phyloP scores from a whole-genome alignment of 768 basidiomycete species.

The Chalciporus chontae region DNA sequence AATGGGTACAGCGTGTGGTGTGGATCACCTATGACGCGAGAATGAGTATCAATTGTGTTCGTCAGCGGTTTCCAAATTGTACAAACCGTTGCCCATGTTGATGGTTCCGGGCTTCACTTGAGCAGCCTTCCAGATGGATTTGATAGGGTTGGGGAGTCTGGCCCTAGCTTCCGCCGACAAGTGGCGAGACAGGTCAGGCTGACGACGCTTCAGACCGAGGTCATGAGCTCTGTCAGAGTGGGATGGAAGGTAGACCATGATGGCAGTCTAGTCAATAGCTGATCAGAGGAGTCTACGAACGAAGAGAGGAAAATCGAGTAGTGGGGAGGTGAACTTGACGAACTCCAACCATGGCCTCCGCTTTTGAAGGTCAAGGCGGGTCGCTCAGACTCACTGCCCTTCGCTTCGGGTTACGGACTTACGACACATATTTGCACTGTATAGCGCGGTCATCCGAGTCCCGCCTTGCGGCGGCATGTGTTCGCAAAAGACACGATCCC shows the following conservation, averaged over 20 bases:
- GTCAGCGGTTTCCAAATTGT: neutral
- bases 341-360: neutral
- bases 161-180: conserved; percentile 33
- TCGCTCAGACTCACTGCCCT: neutral
- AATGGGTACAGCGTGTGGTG: conserved; percentile 33
- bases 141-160: conserved; percentile 35
- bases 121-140: conserved; percentile 36
- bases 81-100: conserved; percentile 36
- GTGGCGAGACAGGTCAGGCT: conserved; percentile 31
- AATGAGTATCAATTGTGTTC: neutral
- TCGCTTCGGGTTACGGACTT: conserved; percentile 1
- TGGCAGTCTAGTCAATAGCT: neutral
- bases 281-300: neutral
- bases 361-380: conserved; percentile 14
- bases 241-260: conserved; percentile 26
- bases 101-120: conserved; percentile 34
- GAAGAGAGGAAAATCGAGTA: neutral
- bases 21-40: conserved; percentile 27
- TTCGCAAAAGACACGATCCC: neutral
- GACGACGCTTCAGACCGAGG: conserved; percentile 22
- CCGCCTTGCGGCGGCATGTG: no score
- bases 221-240: conserved; percentile 11
- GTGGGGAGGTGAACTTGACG: neutral
- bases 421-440: no score
- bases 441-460: no score